These are phyloP conservation scores for Mycosarcoma mackinlayi DNA, from an alignment of 1,284 basidiomycete species.

Conservation along the genomic window DNA sequence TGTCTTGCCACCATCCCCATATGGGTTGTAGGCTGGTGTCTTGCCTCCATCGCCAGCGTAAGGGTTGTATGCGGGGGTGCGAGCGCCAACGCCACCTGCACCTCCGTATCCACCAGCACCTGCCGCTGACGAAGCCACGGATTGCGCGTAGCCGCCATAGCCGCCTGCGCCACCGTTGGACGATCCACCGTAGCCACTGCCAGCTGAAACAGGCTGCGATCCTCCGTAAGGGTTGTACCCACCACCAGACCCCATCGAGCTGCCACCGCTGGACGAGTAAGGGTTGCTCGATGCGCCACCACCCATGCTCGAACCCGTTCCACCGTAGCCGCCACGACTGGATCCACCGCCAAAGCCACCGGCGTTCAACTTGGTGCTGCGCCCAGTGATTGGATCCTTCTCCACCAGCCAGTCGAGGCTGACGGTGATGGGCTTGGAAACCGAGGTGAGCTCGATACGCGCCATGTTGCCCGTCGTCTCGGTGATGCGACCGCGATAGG, in stretches of 20 bases:
- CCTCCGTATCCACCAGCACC: constrained; percentile 24
- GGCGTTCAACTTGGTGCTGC: constrained; percentile 44
- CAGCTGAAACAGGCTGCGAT: constrained; percentile 28
- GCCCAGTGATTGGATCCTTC: constrained; percentile 71
- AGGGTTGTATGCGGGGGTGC: constrained; percentile 42
- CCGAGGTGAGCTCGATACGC: constrained; percentile 89
- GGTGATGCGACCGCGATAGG: constrained; percentile 90
- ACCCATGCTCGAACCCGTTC: constrained; percentile 23
- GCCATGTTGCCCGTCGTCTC: constrained; percentile 89
- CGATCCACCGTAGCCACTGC: constrained; percentile 25
- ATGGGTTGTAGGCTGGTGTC: constrained; percentile 58
- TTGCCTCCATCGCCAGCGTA: constrained; percentile 52
- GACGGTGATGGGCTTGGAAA: constrained; percentile 89
- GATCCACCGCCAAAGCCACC: constrained; percentile 14
- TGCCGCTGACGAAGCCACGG: constrained; percentile 27
- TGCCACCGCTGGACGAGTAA: constrained; percentile 33
- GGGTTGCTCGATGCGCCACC: constrained; percentile 41
- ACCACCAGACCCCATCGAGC: constrained; percentile 19
- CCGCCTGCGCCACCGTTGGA: constrained; percentile 17
- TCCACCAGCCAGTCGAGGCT: constrained; percentile 82
- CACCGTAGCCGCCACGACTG: constrained; percentile 24
- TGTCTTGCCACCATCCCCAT: constrained; percentile 49
- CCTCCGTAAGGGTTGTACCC: constrained; percentile 44
- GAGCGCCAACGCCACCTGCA: constrained; percentile 18
- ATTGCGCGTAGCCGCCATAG: constrained; percentile 34